phyloP scores from a whole-genome alignment of 768 basidiomycete genomes.

The Kwoniella dejecticola region DNA sequence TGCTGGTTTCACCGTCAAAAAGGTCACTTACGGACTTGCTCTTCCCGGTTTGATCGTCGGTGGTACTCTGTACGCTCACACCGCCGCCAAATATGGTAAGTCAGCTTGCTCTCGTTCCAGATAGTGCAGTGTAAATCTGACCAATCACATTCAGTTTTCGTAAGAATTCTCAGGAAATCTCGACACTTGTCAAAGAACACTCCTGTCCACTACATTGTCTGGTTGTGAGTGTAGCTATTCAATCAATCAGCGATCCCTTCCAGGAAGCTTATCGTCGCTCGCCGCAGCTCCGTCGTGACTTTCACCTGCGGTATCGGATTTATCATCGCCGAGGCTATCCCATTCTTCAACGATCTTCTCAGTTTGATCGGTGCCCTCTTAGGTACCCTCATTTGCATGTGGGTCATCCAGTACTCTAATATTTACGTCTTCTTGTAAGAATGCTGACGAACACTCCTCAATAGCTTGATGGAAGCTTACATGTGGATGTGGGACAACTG shows the following conservation, averaged over 20 bases:
- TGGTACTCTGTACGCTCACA: conserved; percentile 37
- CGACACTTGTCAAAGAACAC: conserved; percentile 38
- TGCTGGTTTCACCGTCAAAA: conserved; percentile 49
- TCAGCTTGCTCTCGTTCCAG: background rate
- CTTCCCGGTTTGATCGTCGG: conserved; percentile 40
- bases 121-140: background rate
- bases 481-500: conserved; percentile 51
- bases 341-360: conserved; percentile 46
- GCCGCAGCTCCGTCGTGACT: conserved; percentile 29
- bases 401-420: conserved; percentile 2
- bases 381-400: conserved; percentile 44
- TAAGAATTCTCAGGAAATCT: conserved; percentile 40
- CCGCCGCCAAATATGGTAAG: conserved; percentile 6
- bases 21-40: conserved; percentile 45
- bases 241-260: too few species aligned
- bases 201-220: conserved; percentile 34
- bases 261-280: too few species aligned
- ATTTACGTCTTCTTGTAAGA: background rate
- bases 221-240: conserved; percentile 33
- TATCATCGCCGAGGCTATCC: conserved; percentile 48
- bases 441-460: conserved; percentile 8
- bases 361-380: conserved; percentile 44
- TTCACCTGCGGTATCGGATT: conserved; percentile 39
- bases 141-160: conserved; percentile 26
- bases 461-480: conserved; percentile 32